Evolutionary conservation across 1,284 basidiomycete species (phyloP), one percentile per base, ranked within the genome.

Genomic region (Ceratobasidium sp.): DNA sequence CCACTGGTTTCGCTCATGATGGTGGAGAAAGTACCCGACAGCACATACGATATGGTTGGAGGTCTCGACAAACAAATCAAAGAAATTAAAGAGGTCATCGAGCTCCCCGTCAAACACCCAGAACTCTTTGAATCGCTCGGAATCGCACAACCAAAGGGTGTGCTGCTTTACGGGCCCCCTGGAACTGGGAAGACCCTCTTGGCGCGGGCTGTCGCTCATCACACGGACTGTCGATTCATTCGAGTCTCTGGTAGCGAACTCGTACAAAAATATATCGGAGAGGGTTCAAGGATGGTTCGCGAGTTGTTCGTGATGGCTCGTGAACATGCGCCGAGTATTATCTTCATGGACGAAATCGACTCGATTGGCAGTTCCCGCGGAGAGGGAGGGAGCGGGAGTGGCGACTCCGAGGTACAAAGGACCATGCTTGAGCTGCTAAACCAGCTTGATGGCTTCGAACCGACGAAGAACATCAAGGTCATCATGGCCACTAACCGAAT

Each of bases 261-360:
- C 48, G 97, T 99, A 76, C 97, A 98, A 84, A 99, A 98, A 86
- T 98, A 98, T 81, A 98, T 98, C 79, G 97, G 97, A 75, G 97
- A 98, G 84, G 97, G 97, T 54, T 94, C 92, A 77, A 86, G 97
- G 76, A 98, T 97, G 95, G 96, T 98, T 49, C 89, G 97, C 76
- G 97, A 99, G 84, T 84, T 99, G 73, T 99, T 99, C 86, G 95
- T 98, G 77, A 98, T 98, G 97, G 97, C 98, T 1, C 85, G 96
- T 77, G 97, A 98, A 82, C 96, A 98, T 81, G 97, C 97, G 31
- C 97, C 98, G n/a, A 94, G 92, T 81, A 98, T 99, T 85, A 98
- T 99, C 81, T 98, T 99, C 86, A 98, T 99, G 95, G 97, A 99
- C 84, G 97, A 99, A 83, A 98, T 99, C 79, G 97, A 99, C 84